Base-by-base conservation (phyloP, 495 filamentous ascomycete species). In the Daldinia concentrica region DNA sequence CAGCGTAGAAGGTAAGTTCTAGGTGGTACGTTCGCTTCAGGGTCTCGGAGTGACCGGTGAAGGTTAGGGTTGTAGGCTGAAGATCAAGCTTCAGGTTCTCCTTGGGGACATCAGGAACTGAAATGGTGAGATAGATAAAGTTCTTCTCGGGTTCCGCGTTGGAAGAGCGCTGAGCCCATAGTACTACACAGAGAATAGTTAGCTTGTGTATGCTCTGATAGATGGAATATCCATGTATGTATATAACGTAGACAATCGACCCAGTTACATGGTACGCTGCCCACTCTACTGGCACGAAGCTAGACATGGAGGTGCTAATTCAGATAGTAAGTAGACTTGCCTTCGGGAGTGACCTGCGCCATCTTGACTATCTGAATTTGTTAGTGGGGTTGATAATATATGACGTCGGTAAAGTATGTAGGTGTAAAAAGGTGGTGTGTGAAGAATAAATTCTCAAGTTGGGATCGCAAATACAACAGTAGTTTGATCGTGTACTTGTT, bases 141-240 rank as follows among this genome's bases (percentile, higher is more conserved):
- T 98, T 98, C 82, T 93, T 95, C 78, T 89, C 88, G 39, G 89
- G 77, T 22, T 98, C 96, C 68, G 84, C 82, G 66, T 77, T 83
- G 79, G 90, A 94, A 50, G 95, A 98, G 85, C 95, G 95, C 84
- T 99, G 95, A 32, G 95, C 95, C 95, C 95, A 99, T 83, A 92
- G 90, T 73, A 98, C 95, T 99, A 76, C 5, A 62, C 4, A 45
- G 4, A 26, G 54, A 52, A 17, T 60, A 29, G 69, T 76, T 74
- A 77, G 73, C 65, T 54, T 63, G 56, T 4, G 50, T 29, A 48
- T 54, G 15, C 50, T 54, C 6, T 24, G 26, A 17, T 24, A 30
- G 26, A 30, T 54, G 24, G 50, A 54, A 54, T 54, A 30, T 29
- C 50, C 50, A 48, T 32, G 30, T 22, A 52, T 32, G 24, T 19